Evolutionary conservation across 2,329 filamentous ascomycete genomes (phyloP).

Genomic region (Penicillium sclerotigenum): DNA sequence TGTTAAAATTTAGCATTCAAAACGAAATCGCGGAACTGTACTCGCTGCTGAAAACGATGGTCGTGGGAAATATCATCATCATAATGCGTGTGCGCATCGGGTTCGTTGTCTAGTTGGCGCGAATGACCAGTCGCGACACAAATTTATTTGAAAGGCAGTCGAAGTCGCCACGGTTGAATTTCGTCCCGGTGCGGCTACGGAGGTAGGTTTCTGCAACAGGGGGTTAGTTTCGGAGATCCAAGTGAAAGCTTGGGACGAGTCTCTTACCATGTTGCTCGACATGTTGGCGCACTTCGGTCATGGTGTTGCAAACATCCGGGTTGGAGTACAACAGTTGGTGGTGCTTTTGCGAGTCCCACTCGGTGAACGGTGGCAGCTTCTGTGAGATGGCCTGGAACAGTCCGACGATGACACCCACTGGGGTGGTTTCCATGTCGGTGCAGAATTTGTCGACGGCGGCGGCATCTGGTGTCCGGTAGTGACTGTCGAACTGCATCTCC

Average conservation of each 20-base stretch:
- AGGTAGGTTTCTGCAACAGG: constrained; percentile 73
- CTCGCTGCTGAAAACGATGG: constrained; percentile 22
- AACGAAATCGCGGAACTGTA: constrained; percentile 16
- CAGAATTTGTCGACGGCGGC: constrained; percentile 90
- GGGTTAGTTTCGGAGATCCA: constrained; percentile 39
- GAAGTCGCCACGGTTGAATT: constrained; percentile 88
- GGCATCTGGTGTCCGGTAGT: constrained; percentile 86
- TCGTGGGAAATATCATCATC: constrained; percentile 23
- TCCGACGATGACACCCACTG: constrained; percentile 92
- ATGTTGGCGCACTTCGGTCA: constrained; percentile 92
- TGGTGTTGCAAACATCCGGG: constrained; percentile 83
- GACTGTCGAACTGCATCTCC: constrained; percentile 97
- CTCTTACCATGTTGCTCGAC: constrained; percentile 87
- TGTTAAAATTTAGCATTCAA: constrained; percentile 11
- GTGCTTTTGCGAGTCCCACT: constrained; percentile 92
- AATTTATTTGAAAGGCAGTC: constrained; percentile 97
- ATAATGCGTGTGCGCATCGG: constrained; percentile 25
- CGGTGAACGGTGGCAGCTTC: constrained; percentile 85
- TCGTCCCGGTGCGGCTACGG: constrained; percentile 70
- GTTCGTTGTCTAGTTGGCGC: constrained; percentile 66
- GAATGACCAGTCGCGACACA: constrained; percentile 91
- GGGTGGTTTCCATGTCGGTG: constrained; percentile 91
- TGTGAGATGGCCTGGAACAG: constrained; percentile 97
- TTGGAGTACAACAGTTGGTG: constrained; percentile 90
- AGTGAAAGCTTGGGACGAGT: neutral